These are phyloP conservation scores for Austroboletus niveus DNA, from an alignment of 1,284 basidiomycete genomes.

Conservation along the genomic window DNA sequence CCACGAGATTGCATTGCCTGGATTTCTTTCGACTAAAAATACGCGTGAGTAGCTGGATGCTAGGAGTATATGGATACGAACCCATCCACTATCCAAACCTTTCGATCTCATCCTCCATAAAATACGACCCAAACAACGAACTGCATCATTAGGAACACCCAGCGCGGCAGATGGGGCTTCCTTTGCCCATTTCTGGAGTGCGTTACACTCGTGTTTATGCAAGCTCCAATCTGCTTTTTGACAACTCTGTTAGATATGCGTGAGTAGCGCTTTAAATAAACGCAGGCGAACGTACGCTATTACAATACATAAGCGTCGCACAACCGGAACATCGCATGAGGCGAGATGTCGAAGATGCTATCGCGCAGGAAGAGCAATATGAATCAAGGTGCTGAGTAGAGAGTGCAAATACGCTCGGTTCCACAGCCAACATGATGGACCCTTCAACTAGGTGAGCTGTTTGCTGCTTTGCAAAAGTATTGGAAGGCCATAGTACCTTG, in stretches of 20 bases:
- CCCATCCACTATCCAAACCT: slow-evolving; percentile 58
- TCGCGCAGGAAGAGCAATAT: slow-evolving; percentile 71
- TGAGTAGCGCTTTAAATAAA: neutral
- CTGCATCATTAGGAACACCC: slow-evolving; percentile 65
- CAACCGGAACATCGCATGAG: slow-evolving; percentile 74
- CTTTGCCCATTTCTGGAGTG: slow-evolving; percentile 58
- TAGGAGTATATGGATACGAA: slow-evolving; percentile 35
- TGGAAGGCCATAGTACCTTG: slow-evolving; percentile 36
- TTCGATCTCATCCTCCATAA: slow-evolving; percentile 64
- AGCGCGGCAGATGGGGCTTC: slow-evolving; percentile 46
- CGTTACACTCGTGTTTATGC: slow-evolving; percentile 77
- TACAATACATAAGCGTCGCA: slow-evolving; percentile 70
- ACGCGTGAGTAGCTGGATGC: neutral
- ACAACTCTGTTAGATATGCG: slow-evolving; percentile 52
- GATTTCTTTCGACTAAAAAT: slow-evolving; percentile 58
- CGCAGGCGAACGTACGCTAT: slow-evolving; percentile 43
- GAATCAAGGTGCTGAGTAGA: slow-evolving; percentile 59
- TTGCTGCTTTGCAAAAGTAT: neutral
- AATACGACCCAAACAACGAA: slow-evolving; percentile 75
- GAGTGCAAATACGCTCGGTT: slow-evolving; percentile 64
- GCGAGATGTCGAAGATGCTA: slow-evolving; percentile 31
- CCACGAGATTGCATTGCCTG: slow-evolving; percentile 74
- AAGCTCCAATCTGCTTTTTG: slow-evolving; percentile 74
- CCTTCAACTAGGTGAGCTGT: slow-evolving; percentile 43
- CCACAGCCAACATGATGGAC: slow-evolving; percentile 49